Percentiles rank a stretch among this genome's conserved stretches.
Conservation (phyloP, 352 stramenopile species). For the Phytophthora ohioensis region DNA sequence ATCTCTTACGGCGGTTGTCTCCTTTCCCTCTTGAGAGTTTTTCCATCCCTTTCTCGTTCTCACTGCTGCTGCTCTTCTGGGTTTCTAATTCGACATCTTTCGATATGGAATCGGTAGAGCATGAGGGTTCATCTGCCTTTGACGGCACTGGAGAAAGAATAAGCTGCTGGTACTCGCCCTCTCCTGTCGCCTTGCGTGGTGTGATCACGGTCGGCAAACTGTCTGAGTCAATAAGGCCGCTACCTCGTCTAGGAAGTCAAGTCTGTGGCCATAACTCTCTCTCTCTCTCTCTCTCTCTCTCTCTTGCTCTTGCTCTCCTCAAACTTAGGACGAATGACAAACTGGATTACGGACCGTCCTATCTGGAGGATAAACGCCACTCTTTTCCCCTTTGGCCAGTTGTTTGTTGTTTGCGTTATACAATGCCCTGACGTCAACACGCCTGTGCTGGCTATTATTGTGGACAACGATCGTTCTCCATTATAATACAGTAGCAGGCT, state of each 20-base stretch:
- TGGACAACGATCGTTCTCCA: neutral
- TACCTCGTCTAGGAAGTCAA: slow-evolving; percentile 17
- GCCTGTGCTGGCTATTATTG: too few relatives aligned
- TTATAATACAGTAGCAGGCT: slow-evolving; percentile 14
- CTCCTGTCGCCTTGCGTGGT: neutral
- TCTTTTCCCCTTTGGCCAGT: neutral
- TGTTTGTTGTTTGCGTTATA: slow-evolving; percentile 10
- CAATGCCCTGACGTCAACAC: slow-evolving; percentile 23
- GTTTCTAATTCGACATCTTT: neutral
- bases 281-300: too few relatives aligned
- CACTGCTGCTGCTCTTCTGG: too few relatives aligned
- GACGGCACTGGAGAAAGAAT: too few relatives aligned
- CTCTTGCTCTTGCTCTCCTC: neutral
- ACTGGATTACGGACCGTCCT: neutral
- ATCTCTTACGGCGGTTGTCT: slow-evolving; percentile 14
- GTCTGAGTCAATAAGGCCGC: slow-evolving; percentile 9
- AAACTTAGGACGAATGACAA: neutral
- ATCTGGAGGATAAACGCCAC: neutral
- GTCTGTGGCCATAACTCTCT: neutral
- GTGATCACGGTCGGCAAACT: neutral
- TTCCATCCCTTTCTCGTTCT: neutral
- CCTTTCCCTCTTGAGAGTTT: neutral
- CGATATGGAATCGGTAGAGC: neutral
- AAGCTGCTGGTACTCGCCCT: neutral
- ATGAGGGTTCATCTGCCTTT: neutral